Evolutionary conservation across 2,329 filamentous ascomycete species (phyloP), one percentile per base, ranked within the genome.

Genomic region (Aspergillus proliferans): DNA sequence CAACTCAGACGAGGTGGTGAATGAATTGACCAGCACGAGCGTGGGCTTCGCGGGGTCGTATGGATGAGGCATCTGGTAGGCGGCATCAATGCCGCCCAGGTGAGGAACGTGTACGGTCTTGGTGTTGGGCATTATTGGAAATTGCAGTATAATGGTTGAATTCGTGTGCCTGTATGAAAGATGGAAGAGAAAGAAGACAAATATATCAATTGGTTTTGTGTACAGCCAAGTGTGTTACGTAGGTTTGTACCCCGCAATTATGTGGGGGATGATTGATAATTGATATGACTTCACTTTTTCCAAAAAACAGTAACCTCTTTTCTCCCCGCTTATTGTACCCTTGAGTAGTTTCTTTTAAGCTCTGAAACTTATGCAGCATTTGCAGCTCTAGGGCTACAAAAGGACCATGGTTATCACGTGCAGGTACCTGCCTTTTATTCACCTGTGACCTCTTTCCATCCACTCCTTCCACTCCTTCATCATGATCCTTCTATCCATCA

Each of bases 11-110:
- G 71, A 69, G n/a, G 73, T 79, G 38, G 69, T 74, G 62, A 80
- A 78, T 22, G 71, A 73, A 56, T 80, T 78, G 49, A 80, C 65
- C 9, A 79, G 64, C 4, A 79, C 66, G 14, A 76, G 61, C 1
- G 76, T 80, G 4, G 77, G 76, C 56, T 79, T 79, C 28, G 64
- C 60, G 4, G 73, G 59, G 65, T 84, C 77, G 34, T 64, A 66
- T 49, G 75, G 68, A 10, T 68, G 66, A 48, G 72, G 63, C 58
- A 75, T 71, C 47, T 73, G 69, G 57, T 78, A 79, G 21, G 70
- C 71, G 36, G 69, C 76, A 8, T 71, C 65, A 50, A 74, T 77
- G 55, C 76, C 76, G 34, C 74, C 74, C 3, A 79, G 66, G 56
- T 78, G 76, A 38, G 76, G 68, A 39, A 79, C 74, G 3, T 63